Evolutionary conservation across 441 rosid species (phyloP), one percentile per base, ranked within the genome.

Genomic region (Jatropha podagrica): DNA sequence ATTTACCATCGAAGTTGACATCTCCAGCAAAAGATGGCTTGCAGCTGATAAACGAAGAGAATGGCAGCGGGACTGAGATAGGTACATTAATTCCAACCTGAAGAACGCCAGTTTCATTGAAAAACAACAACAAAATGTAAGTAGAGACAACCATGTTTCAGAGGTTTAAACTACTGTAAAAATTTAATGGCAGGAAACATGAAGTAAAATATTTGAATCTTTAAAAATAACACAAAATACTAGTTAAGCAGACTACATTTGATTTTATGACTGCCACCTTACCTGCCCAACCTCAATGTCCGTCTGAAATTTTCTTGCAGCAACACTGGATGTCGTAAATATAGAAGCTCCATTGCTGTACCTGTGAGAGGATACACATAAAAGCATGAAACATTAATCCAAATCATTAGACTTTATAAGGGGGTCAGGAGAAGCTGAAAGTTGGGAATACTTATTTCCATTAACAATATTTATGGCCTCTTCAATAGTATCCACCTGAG

Each of bases 1-100:
- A 12, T 3, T 80, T 90, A 94, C 98, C 98, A 72, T 92, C 89
- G 77, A 92, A 91, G 74, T 87, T 92, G n/a, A 91, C 85, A 78
- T 92, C 97, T 20, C 98, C 97, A 0, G 95, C 91, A 65, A 94
- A 94, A 1, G 97, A 94, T 41, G 98, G 92, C 82, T 91, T 94
- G 10, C 88, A 85, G 67, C 97, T 92, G 0, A 95, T 88, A 65
- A 92, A 88, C 4, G 97, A 90, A 84, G 91, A 92, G 77, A 90
- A 91, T 18, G 97, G 97, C 82, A 90, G 76, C 52, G 97, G 94
- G 49, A 91, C 97, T 10, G 97, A 92, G 72, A 92, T 88, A 4
- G 98, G 97, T 70, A 92, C 97, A 71, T 94, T 92, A 65, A 94
- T 90, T 77, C 98, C 98, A 40, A 92, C 90, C 98, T 94, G 75